Evolutionary conservation across 345 rosid species (phyloP).

Genomic region (Euphorbia peplus): DNA sequence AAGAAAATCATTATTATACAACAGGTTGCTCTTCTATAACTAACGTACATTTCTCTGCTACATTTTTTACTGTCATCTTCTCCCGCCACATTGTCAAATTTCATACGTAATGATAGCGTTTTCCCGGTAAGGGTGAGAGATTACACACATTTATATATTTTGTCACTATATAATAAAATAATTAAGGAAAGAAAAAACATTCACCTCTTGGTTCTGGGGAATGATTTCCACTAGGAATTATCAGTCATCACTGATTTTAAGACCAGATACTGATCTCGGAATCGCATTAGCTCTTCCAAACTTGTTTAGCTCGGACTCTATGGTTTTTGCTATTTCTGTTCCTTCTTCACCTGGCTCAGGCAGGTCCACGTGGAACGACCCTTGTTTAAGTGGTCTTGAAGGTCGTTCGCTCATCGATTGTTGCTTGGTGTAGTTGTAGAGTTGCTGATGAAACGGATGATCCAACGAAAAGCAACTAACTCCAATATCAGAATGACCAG

Average conservation of each 20-base stretch:
- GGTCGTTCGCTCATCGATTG: constrained; percentile 38
- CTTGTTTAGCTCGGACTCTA: constrained; percentile 75
- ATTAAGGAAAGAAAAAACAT: constrained; percentile 1
- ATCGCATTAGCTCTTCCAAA: constrained; percentile 47
- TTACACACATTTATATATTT: constrained; percentile 13
- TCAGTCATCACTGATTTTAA: constrained; percentile 35
- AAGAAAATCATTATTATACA: neutral
- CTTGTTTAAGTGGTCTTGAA: constrained; percentile 59
- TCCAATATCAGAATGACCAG: constrained; percentile 46
- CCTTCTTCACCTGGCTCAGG: constrained; percentile 67
- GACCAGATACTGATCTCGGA: constrained; percentile 26
- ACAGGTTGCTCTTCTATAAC: neutral
- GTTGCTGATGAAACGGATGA: constrained; percentile 88
- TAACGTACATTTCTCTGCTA: neutral
- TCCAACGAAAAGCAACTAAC: constrained; percentile 63
- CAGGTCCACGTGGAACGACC: constrained; percentile 81
- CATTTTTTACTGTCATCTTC: neutral
- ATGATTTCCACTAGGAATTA: neutral
- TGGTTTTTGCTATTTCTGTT: constrained; percentile 56
- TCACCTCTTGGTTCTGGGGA: neutral
- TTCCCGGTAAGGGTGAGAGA: constrained; percentile 9
- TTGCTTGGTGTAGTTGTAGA: constrained; percentile 76
- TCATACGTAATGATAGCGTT: constrained; percentile 8
- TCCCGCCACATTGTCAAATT: neutral
- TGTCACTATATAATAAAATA: constrained; percentile 1